Conservation (phyloP, 1,284 basidiomycete species). For the Inonotus hispidus region DNA sequence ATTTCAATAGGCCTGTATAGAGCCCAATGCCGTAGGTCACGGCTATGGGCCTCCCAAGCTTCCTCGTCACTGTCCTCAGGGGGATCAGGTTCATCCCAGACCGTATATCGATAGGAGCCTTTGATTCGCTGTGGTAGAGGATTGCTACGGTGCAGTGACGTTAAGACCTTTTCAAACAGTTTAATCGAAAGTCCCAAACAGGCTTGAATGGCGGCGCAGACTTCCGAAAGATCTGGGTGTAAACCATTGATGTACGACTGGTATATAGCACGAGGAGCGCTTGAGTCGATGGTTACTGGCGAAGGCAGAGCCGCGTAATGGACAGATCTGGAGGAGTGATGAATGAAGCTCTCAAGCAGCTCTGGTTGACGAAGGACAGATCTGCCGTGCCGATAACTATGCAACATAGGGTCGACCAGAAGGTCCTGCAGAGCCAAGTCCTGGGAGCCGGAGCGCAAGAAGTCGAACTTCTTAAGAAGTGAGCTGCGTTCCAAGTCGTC, state of each 20-base stretch:
- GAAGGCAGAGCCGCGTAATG: constrained; percentile 42
- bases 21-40: constrained; percentile 37
- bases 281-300: constrained; percentile 34
- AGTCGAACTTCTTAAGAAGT: constrained; percentile 24
- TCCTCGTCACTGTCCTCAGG: constrained; percentile 45
- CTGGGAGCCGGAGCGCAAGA: constrained; percentile 24
- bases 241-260: constrained; percentile 52
- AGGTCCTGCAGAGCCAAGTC: constrained; percentile 25
- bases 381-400: constrained; percentile 12
- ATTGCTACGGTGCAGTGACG: constrained; percentile 46
- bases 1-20: constrained; percentile 38
- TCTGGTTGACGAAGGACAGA: not conserved
- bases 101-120: constrained; percentile 35
- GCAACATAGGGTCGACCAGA: constrained; percentile 13
- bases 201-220: constrained; percentile 26
- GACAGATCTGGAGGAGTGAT: constrained; percentile 26
- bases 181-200: constrained; percentile 38
- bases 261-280: constrained; percentile 29
- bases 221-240: constrained; percentile 31
- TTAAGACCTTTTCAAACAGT: constrained; percentile 47
- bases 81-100: constrained; percentile 45
- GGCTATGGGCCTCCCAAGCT: constrained; percentile 38
- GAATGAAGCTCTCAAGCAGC: not conserved
- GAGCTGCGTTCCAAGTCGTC: constrained; percentile 13
- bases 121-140: constrained; percentile 37